Percentiles rank a stretch among this genome's conserved stretches.
phyloP scores from a whole-genome alignment of 345 rosid genomes.

The Lepidium didymum region DNA sequence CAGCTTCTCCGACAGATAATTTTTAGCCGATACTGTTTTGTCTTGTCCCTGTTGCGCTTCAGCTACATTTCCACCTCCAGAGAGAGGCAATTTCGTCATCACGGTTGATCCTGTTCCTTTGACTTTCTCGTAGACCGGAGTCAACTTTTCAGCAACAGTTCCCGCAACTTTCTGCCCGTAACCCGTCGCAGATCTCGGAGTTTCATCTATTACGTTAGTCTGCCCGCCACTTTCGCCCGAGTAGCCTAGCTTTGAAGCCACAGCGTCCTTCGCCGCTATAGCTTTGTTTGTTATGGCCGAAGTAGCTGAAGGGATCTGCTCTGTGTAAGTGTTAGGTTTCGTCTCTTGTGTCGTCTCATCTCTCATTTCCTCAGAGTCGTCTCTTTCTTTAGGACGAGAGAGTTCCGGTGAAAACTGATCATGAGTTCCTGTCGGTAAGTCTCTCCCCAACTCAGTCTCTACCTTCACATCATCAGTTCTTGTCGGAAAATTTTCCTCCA shows the following conservation, averaged over 20 bases:
- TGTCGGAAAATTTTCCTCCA: not conserved
- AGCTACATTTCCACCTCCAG: not conserved
- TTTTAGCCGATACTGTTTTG: conserved; percentile 43
- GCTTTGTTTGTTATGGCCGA: conserved; percentile 41
- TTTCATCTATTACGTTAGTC: not conserved
- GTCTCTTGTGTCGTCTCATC: not conserved
- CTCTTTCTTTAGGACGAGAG: conserved; percentile 1
- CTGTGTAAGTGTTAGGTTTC: conserved; percentile 33
- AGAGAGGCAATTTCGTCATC: conserved; percentile 28
- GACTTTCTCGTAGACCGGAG: conserved; percentile 45
- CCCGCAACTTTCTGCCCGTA: conserved; percentile 44
- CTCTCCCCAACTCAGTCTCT: not conserved
- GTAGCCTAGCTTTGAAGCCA: conserved; percentile 58
- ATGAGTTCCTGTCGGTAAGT: conserved; percentile 31
- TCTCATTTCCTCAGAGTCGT: not conserved
- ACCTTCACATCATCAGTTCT: conserved; percentile 7
- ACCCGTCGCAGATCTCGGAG: conserved; percentile 20
- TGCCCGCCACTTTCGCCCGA: conserved; percentile 10
- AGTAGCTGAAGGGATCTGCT: conserved; percentile 38
- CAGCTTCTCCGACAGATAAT: conserved; percentile 51
- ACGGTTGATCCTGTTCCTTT: conserved; percentile 37
- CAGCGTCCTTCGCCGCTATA: conserved; percentile 38
- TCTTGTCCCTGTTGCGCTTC: conserved; percentile 20
- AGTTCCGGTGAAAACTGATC: conserved; percentile 52
- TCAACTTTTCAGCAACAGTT: conserved; percentile 37